Conservation (phyloP, 139 green algal genomes). For the Spirogloea muscicola region DNA sequence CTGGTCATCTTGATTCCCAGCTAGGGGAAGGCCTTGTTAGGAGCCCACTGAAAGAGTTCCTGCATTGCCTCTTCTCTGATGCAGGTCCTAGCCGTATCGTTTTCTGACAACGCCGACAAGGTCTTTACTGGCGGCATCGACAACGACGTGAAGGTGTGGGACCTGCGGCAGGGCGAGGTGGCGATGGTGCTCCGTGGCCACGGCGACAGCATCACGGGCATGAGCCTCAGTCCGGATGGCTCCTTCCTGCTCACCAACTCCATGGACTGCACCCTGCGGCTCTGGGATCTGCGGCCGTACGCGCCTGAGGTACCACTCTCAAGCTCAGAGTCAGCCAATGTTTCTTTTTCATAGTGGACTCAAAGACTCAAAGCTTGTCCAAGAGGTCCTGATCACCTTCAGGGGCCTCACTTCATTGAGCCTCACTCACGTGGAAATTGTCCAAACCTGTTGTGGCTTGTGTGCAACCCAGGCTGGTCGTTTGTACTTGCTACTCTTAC, state of each 20-base stretch:
- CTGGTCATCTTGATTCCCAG: neutral
- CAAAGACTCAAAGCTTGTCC: too few species aligned
- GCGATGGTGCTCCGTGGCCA: constrained; percentile 61
- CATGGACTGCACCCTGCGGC: constrained; percentile 93
- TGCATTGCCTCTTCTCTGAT: neutral
- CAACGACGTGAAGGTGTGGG: constrained; percentile 81
- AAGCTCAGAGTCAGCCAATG: too few species aligned
- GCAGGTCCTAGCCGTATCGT: constrained; percentile 71
- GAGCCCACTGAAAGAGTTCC: neutral
- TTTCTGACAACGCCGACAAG: constrained; percentile 75
- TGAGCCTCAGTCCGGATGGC: constrained; percentile 69
- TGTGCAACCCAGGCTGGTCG: too few species aligned
- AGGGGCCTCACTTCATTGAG: too few species aligned
- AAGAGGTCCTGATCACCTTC: too few species aligned
- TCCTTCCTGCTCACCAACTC: constrained; percentile 85
- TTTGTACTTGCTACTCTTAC: too few species aligned
- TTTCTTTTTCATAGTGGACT: too few species aligned
- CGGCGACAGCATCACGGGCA: constrained; percentile 62
- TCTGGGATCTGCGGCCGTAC: constrained; percentile 83
- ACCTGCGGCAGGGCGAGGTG: constrained; percentile 71
- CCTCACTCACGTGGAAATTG: too few species aligned
- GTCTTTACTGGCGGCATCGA: constrained; percentile 85
- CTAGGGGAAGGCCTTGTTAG: neutral
- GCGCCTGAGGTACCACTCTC: constrained; percentile 56
- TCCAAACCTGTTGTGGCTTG: too few species aligned